Evolutionary conservation across 2,329 filamentous ascomycete species (phyloP).

Genomic region (Fusarium nygamai): DNA sequence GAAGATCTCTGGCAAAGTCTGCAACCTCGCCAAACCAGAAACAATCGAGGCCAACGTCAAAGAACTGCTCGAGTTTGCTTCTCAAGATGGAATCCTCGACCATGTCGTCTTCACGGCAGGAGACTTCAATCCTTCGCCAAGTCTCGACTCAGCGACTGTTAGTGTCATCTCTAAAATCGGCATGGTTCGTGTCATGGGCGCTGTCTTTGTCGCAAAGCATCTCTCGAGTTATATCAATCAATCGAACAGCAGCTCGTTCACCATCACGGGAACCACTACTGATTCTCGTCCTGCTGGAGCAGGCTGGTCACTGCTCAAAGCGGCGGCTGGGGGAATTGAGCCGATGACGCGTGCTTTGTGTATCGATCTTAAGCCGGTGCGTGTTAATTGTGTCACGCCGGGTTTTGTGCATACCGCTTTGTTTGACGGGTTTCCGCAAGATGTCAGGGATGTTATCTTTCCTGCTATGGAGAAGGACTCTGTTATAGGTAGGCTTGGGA

Average conservation of each 20-base stretch:
- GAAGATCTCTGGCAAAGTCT: background rate
- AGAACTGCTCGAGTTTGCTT: background rate
- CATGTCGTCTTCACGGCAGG: background rate
- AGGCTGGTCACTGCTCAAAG: accelerated
- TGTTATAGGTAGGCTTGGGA: background rate
- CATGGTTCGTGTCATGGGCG: background rate
- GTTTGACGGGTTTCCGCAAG: background rate
- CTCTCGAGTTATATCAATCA: background rate
- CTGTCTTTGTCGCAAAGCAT: background rate
- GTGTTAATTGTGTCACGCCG: background rate
- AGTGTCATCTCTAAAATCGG: background rate
- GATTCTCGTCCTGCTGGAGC: background rate
- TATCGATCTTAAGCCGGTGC: background rate
- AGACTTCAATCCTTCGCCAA: background rate
- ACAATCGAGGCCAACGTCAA: background rate
- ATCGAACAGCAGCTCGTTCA: background rate
- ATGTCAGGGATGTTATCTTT: background rate
- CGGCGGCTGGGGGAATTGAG: background rate
- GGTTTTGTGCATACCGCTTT: background rate
- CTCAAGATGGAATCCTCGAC: background rate
- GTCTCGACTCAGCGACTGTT: background rate
- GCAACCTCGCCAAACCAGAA: background rate
- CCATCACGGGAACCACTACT: background rate
- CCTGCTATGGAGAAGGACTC: background rate
- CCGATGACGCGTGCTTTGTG: background rate